Evolutionary conservation across 805 yeast genomes (phyloP).

Genomic region (Komagataella mondaviorum): DNA sequence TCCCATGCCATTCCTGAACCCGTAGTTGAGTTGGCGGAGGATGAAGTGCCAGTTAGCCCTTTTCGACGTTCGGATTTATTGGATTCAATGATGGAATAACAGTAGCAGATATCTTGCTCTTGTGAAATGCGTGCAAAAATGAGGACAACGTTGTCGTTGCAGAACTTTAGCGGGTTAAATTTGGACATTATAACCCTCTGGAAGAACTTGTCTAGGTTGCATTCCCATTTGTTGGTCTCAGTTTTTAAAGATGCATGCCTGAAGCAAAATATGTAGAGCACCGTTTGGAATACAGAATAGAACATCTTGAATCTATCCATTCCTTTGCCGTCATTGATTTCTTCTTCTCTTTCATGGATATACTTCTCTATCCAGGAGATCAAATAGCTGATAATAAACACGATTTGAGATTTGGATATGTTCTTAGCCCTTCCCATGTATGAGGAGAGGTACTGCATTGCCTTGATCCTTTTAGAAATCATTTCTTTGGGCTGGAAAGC

Average conservation of each 20-base stretch:
- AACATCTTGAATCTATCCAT: slow-evolving; percentile 87
- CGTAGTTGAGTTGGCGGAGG: neutral
- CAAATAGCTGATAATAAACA: slow-evolving; percentile 71
- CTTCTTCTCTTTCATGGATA: slow-evolving; percentile 74
- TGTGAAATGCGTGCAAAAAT: slow-evolving; percentile 92
- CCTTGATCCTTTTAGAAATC: slow-evolving; percentile 67
- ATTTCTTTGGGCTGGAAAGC: slow-evolving; percentile 62
- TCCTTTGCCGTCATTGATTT: slow-evolving; percentile 56
- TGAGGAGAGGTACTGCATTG: slow-evolving; percentile 85
- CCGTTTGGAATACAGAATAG: slow-evolving; percentile 83
- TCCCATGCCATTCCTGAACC: neutral
- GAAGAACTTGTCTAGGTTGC: slow-evolving; percentile 72
- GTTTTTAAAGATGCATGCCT: slow-evolving; percentile 50
- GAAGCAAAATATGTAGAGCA: slow-evolving; percentile 86
- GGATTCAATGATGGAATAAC: slow-evolving; percentile 85
- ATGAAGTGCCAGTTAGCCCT: slow-evolving; percentile 20
- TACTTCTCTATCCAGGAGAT: slow-evolving; percentile 76
- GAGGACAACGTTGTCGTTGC: slow-evolving; percentile 85
- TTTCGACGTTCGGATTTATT: slow-evolving; percentile 62
- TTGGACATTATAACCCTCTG: slow-evolving; percentile 75
- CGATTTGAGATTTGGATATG: slow-evolving; percentile 56
- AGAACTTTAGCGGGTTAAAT: slow-evolving; percentile 86
- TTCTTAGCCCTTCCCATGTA: slow-evolving; percentile 79
- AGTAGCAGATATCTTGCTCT: slow-evolving; percentile 79
- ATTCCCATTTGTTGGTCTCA: slow-evolving; percentile 45